phyloP scores from a whole-genome alignment of 2,329 filamentous ascomycete genomes.

The Curvularia sp. region DNA sequence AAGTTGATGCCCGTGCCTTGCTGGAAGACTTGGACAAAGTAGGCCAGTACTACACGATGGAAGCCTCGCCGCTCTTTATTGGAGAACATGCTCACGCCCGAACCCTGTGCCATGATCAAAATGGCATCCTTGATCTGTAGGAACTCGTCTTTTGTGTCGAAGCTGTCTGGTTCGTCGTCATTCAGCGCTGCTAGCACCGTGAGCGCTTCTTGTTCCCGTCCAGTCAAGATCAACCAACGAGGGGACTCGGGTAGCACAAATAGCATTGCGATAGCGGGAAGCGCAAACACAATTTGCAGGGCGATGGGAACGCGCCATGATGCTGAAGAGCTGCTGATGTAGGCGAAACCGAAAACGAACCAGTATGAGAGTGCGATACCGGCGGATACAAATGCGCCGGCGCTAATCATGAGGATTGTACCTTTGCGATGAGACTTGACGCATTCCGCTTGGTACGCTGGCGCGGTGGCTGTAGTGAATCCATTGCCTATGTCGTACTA shows the following conservation, averaged over 20 bases:
- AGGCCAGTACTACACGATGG: slow-evolving; percentile 54
- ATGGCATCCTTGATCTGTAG: slow-evolving; percentile 49
- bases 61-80: slow-evolving; percentile 51
- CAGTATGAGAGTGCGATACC: slow-evolving; percentile 62
- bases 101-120: slow-evolving; percentile 41
- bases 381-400: slow-evolving; percentile 59
- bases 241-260: slow-evolving; percentile 64
- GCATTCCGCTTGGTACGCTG: slow-evolving; percentile 61
- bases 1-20: slow-evolving; percentile 50
- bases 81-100: slow-evolving; percentile 31
- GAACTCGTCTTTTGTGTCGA: slow-evolving; percentile 51
- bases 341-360: slow-evolving; percentile 62
- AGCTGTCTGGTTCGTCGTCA: slow-evolving; percentile 34
- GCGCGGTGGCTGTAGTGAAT: slow-evolving; percentile 60
- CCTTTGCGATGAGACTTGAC: slow-evolving; percentile 55
- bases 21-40: slow-evolving; percentile 55
- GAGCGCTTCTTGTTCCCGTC: slow-evolving; percentile 56
- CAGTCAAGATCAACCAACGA: slow-evolving; percentile 65
- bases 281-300: slow-evolving; percentile 65
- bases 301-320: slow-evolving; percentile 64
- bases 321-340: slow-evolving; percentile 44
- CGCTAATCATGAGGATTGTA: slow-evolving; percentile 58
- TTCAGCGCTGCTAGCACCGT: slow-evolving; percentile 44
- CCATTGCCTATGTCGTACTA: slow-evolving; percentile 54
- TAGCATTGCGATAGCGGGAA: slow-evolving; percentile 61